phyloP scores from a whole-genome alignment of 139 green algal species.

The Micractinium sp. region DNA sequence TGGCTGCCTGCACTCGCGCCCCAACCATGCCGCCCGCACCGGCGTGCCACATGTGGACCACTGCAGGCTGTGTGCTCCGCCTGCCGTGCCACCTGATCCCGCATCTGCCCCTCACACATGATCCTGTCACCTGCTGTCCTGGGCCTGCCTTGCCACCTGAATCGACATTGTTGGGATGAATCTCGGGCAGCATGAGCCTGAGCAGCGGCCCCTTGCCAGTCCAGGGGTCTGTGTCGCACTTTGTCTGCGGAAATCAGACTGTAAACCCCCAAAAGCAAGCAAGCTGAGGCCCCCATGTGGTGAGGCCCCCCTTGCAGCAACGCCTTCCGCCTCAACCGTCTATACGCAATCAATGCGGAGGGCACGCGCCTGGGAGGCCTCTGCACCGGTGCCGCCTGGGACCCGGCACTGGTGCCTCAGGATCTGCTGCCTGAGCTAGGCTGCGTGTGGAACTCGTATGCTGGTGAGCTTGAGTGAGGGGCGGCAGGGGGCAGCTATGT shows the following conservation, averaged over 20 bases:
- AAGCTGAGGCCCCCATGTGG: too few species aligned
- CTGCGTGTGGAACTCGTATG: not conserved
- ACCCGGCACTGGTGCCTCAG: not conserved
- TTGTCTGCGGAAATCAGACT: too few species aligned
- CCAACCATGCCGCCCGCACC: not conserved
- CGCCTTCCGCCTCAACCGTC: not conserved
- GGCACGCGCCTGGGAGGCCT: not conserved
- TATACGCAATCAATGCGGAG: not conserved
- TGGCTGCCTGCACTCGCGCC: not conserved
- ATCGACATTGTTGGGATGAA: too few species aligned
- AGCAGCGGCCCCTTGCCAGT: too few species aligned
- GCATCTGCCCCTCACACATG: not conserved
- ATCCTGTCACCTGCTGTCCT: too few species aligned
- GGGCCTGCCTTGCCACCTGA: too few species aligned
- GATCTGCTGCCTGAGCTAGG: not conserved
- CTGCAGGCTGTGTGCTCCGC: not conserved
- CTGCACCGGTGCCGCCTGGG: not conserved
- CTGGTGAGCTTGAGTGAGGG: not conserved
- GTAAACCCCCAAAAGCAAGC: too few species aligned
- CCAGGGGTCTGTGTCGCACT: too few species aligned
- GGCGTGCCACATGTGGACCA: not conserved
- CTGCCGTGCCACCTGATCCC: not conserved
- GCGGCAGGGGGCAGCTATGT: too few species aligned
- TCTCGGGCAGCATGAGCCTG: too few species aligned
- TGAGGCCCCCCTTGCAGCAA: not conserved